Evolutionary conservation across 805 yeast species (phyloP).

Genomic region (Monosporozyma aerobia): DNA sequence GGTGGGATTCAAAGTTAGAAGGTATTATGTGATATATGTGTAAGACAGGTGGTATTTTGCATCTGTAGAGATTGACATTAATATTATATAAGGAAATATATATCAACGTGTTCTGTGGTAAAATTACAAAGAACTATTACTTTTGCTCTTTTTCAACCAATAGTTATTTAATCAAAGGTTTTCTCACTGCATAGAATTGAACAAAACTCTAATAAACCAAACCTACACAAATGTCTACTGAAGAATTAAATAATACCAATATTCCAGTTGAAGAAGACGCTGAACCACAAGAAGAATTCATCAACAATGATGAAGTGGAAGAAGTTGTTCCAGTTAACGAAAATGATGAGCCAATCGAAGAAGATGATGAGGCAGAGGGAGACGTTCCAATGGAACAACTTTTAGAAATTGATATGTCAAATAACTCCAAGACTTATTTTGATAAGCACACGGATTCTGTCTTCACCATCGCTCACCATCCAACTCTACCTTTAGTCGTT

Average conservation of each 20-base stretch:
- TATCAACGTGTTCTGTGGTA: background rate
- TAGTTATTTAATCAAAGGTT: background rate
- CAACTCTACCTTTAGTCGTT: slow-evolving; percentile 73
- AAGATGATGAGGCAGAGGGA: slow-evolving; percentile 32
- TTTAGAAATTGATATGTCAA: slow-evolving; percentile 76
- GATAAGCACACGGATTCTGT: slow-evolving; percentile 86
- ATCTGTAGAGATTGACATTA: background rate
- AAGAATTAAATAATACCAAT: slow-evolving; percentile 3
- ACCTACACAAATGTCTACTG: slow-evolving; percentile 7
- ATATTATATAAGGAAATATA: background rate
- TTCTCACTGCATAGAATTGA: background rate
- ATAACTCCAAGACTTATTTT: slow-evolving; percentile 82
- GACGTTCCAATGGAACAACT: slow-evolving; percentile 29
- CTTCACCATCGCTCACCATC: slow-evolving; percentile 75
- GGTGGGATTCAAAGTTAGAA: background rate
- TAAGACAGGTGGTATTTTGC: background rate
- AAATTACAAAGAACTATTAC: background rate
- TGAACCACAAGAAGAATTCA: slow-evolving; percentile 30
- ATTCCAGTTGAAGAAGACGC: slow-evolving; percentile 6
- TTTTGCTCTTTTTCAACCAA: background rate
- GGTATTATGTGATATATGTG: background rate
- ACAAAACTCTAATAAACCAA: background rate
- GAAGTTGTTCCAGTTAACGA: slow-evolving; percentile 30
- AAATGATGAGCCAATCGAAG: slow-evolving; percentile 26
- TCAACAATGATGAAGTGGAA: slow-evolving; percentile 37